Evolutionary conservation across 306 rosid genomes (phyloP), one percentile per base, ranked within the genome.

Genomic region (Pterocarpus santalinus): DNA sequence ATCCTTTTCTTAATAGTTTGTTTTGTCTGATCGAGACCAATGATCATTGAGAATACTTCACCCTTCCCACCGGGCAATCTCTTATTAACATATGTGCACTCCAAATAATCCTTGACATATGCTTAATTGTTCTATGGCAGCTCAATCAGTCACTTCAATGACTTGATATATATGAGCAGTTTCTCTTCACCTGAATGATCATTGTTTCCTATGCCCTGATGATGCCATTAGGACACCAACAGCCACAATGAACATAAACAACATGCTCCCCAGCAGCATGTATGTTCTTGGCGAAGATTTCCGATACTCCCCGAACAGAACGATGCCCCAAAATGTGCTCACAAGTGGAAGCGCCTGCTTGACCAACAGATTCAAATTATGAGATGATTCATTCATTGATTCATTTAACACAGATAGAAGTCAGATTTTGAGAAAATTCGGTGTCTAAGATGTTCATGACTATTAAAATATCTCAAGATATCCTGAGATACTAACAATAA

Each of bases 281-380:
- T 93, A 89, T 5, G 97, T 95, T 88, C 86, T 89, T 66, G 88
- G 66, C 5, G 98, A 95, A 4, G 97, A 95, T 91, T 75, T 93
- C 32, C 97, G 78, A 81, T 93, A 95, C 72, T 95, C 98, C 52
- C 99, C 98, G 69, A 95, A 93, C 77, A 95, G 49, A 65, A 91
- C 30, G 2, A 91, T 79, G 6, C 95, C 99, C 99, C 98, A 93
- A 33, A 95, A 93, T 0, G 99, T 95, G 92, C 97, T 90, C 85
- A 93, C 97, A 0, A 93, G 92, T n/a, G 98, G 99, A 90, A 93
- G 91, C 65, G 99, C 98, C 99, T 91, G 92, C 58, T 80, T 69
- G 52, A 68, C 32, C 47, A 73, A 65, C 58, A 88, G 9, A 79
- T 52, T 64, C 68, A 82, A 55, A 65, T 36, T 10, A 64, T 49